Conservation (phyloP, 2,329 filamentous ascomycete species). For the Talaromyces albobiverticillius region DNA sequence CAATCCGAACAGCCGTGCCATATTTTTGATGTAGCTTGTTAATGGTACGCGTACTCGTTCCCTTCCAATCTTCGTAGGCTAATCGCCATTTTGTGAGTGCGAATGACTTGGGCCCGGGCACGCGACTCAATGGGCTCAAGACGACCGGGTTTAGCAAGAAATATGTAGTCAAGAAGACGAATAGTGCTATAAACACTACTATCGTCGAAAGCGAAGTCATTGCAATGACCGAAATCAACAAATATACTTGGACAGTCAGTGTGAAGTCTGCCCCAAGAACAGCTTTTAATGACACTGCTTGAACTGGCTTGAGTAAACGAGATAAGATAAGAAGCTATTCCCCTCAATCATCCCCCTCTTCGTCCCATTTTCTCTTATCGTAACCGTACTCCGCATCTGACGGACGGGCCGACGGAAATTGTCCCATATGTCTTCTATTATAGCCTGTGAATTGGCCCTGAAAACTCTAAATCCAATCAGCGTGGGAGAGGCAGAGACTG, state of each 20-base stretch:
- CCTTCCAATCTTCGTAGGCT: slow-evolving; percentile 44
- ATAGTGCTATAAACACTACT: not conserved
- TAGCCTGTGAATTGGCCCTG: too few relatives aligned
- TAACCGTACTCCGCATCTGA: too few relatives aligned
- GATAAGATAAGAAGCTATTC: too few relatives aligned
- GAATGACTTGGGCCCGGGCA: slow-evolving; percentile 38
- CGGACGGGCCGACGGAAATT: too few relatives aligned
- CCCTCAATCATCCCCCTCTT: too few relatives aligned
- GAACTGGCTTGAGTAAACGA: not conserved
- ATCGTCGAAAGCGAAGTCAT: not conserved
- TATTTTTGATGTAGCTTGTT: slow-evolving; percentile 39
- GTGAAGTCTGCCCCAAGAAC: not conserved
- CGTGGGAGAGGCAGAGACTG: too few relatives aligned
- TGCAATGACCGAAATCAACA: not conserved
- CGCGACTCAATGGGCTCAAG: not conserved
- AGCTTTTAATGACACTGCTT: not conserved
- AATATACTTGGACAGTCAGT: not conserved
- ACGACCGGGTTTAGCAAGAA: not conserved
- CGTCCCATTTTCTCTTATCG: too few relatives aligned
- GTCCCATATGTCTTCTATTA: too few relatives aligned
- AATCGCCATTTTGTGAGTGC: slow-evolving; percentile 46
- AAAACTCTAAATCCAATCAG: too few relatives aligned
- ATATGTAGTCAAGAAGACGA: not conserved
- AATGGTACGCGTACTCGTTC: slow-evolving; percentile 42
- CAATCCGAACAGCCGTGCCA: slow-evolving; percentile 34